phyloP scores from a whole-genome alignment of 2,329 filamentous ascomycete species.

The Venturia aucupariae region DNA sequence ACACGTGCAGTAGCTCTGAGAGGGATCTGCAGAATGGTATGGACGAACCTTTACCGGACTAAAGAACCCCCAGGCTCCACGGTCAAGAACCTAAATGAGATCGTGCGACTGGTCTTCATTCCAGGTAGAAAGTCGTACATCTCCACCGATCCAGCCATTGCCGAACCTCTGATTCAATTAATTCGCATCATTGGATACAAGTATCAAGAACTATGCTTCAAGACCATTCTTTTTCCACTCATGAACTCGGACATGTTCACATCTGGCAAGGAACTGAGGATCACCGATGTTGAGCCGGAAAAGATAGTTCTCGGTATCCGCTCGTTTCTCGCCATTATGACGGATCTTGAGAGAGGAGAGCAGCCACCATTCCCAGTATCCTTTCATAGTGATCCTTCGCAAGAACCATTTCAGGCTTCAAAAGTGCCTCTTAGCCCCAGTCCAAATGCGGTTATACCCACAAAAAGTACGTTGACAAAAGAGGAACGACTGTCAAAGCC shows the following conservation, averaged over 20 bases:
- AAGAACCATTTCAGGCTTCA: slow-evolving; percentile 29
- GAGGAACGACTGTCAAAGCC: slow-evolving; percentile 59
- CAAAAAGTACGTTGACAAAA: slow-evolving; percentile 33
- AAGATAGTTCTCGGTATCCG: slow-evolving; percentile 95
- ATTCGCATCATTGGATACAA: slow-evolving; percentile 92
- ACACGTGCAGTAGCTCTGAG: slow-evolving; percentile 74
- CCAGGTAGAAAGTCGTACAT: slow-evolving; percentile 70
- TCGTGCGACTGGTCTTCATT: slow-evolving; percentile 75
- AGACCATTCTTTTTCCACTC: slow-evolving; percentile 84
- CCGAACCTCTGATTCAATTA: slow-evolving; percentile 85
- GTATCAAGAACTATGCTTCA: slow-evolving; percentile 87
- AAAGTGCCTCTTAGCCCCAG: slow-evolving; percentile 26
- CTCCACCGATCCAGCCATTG: slow-evolving; percentile 72
- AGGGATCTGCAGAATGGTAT: slow-evolving; percentile 80
- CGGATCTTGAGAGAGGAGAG: slow-evolving; percentile 79
- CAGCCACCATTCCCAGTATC: slow-evolving; percentile 76
- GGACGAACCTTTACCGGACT: slow-evolving; percentile 82
- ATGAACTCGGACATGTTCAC: slow-evolving; percentile 87
- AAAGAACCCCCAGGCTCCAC: slow-evolving; percentile 60
- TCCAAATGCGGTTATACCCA: slow-evolving; percentile 17
- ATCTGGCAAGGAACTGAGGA: slow-evolving; percentile 65
- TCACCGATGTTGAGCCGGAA: slow-evolving; percentile 91
- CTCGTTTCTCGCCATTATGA: slow-evolving; percentile 86
- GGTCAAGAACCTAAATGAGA: slow-evolving; percentile 77
- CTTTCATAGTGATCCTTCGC: slow-evolving; percentile 39